Evolutionary conservation across 2,329 filamentous ascomycete genomes (phyloP).

Genomic region (Botrytis sinoallii): DNA sequence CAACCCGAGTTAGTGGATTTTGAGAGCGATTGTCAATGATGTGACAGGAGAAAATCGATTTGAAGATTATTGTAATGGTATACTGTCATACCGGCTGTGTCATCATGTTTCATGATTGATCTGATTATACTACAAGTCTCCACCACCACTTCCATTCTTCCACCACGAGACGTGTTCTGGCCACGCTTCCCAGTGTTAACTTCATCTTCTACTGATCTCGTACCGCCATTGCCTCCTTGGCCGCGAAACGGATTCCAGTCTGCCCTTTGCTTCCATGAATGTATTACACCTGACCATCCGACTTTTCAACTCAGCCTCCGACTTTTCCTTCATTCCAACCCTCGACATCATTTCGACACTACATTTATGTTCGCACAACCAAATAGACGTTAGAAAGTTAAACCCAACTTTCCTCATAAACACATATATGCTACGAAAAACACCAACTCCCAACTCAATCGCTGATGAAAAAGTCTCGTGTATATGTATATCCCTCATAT

Average conservation of each 20-base stretch:
- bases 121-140: not conserved
- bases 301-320: not conserved
- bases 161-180: not conserved
- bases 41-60: not conserved
- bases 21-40: not conserved
- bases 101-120: not conserved
- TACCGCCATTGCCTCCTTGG: not conserved
- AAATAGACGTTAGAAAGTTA: not conserved
- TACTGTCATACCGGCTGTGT: not conserved
- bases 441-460: conserved; percentile 7
- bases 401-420: conserved; percentile 9
- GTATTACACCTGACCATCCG: not conserved
- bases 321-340: not conserved
- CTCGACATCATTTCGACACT: not conserved
- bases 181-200: not conserved
- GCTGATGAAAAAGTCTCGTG: conserved; percentile 5
- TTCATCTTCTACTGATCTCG: not conserved
- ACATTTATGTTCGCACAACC: not conserved
- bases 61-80: not conserved
- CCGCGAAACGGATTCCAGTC: not conserved
- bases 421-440: conserved; percentile 5
- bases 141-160: not conserved
- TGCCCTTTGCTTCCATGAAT: not conserved
- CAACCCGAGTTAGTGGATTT: not conserved
- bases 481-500: conserved; percentile 4